Percentiles rank a stretch among this genome's conserved stretches.
Evolutionary conservation across 1,284 basidiomycete species (phyloP).

Genomic region (Exobasidium rhododendri): DNA sequence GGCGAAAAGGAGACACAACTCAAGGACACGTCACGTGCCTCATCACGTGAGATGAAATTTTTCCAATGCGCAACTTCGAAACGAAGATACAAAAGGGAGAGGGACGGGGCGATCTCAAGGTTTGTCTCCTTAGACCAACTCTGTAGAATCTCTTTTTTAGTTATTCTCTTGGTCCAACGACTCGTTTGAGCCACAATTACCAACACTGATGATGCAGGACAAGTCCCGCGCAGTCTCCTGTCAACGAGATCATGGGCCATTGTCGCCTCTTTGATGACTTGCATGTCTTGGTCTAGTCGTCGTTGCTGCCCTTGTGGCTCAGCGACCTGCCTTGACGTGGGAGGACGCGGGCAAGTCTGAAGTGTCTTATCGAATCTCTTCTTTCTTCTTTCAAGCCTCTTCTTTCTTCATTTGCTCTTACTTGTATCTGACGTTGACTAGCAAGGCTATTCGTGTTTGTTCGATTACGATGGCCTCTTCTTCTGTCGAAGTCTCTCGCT

Average conservation of each 20-base stretch:
- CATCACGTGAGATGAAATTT: too few relatives aligned
- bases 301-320: conserved; percentile 5
- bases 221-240: neutral
- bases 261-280: conserved; percentile 11
- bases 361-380: neutral
- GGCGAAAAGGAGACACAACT: too few relatives aligned
- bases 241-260: conserved; percentile 3
- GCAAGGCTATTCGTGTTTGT: neutral
- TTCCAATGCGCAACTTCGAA: too few relatives aligned
- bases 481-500: too few relatives aligned
- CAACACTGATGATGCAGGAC: conserved; percentile 5
- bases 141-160: conserved; percentile 1
- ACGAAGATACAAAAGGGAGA: neutral
- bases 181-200: conserved; percentile 6
- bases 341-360: conserved; percentile 8
- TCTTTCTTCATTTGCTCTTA: neutral
- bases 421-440: too few relatives aligned
- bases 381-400: neutral
- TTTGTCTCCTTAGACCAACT: neutral
- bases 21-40: too few relatives aligned
- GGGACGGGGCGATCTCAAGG: neutral
- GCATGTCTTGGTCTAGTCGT: conserved; percentile 3
- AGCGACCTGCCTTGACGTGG: neutral
- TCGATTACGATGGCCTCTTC: neutral
- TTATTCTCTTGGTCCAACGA: conserved; percentile 1